Percentiles rank a stretch among this genome's conserved stretches.
phyloP scores from a whole-genome alignment of 1,139 yeast genomes.

The Torulaspora globosa region DNA sequence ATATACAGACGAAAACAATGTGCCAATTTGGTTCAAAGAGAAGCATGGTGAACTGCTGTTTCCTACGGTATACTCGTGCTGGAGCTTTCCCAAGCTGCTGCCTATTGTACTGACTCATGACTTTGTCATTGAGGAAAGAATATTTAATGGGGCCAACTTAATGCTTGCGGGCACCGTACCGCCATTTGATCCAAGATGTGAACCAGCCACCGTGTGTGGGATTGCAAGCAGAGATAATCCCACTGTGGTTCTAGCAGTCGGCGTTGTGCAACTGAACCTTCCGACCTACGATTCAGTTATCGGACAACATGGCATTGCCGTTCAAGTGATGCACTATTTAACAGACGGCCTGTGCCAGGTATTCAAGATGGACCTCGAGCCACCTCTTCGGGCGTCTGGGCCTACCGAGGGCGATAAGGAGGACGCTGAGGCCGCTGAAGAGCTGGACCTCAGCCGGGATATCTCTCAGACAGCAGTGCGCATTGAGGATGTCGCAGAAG shows the following conservation, averaged over 20 bases:
- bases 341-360: slow-evolving; percentile 52
- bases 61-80: slow-evolving; percentile 71
- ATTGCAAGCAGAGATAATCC: slow-evolving; percentile 62
- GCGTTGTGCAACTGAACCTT: slow-evolving; percentile 56
- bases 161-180: slow-evolving; percentile 89
- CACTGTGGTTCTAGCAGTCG: slow-evolving; percentile 68
- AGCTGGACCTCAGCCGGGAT: slow-evolving; percentile 3
- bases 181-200: slow-evolving; percentile 54
- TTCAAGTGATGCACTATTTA: slow-evolving; percentile 50
- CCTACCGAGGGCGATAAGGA: slow-evolving; percentile 16
- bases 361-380: slow-evolving; percentile 45
- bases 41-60: slow-evolving; percentile 49
- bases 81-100: slow-evolving; percentile 63
- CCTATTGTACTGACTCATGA: slow-evolving; percentile 71
- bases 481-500: slow-evolving; percentile 32
- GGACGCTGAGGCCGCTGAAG: slow-evolving; percentile 8
- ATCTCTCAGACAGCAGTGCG: slow-evolving; percentile 6
- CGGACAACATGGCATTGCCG: slow-evolving; percentile 66
- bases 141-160: slow-evolving; percentile 76
- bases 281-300: slow-evolving; percentile 42
- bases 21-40: slow-evolving; percentile 69
- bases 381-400: slow-evolving; percentile 37
- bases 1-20: slow-evolving; percentile 58
- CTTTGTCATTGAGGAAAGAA: slow-evolving; percentile 53
- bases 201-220: slow-evolving; percentile 61